Base-by-base conservation (phyloP, 75 land plant species). In the Cunninghamia lanceolata region DNA sequence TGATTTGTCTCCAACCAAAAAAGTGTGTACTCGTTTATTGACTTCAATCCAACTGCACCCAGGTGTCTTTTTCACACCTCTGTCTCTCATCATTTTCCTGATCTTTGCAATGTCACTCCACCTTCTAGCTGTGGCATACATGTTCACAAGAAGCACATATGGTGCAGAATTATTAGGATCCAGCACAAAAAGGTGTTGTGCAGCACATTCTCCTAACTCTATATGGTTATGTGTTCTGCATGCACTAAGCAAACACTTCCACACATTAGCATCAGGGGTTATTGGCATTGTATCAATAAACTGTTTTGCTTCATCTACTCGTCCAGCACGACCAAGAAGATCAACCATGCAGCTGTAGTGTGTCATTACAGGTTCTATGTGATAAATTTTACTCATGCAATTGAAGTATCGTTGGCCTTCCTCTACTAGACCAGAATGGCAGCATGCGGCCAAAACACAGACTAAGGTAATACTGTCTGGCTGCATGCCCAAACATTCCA, bases 381-480 rank as follows among this genome's bases (percentile, higher is more conserved):
- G 21, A 85, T 35, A 45, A 53, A 16, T 13, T 43, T 88, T 25
- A 36, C 11, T 52, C 88, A 86, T 86, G 36, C 35, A 4, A n/a
- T 45, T 32, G 19, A 88, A 50, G n/a, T 38, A 43, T 35, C 56
- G 8, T 21, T 75, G 80, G 68, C 82, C 89, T 34, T 87, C 83
- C 46, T 88, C 89, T n/a, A 77, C 17, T 43, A 88, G 53, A 56
- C 89, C 83, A n/a, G 88, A 82, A 46, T 88, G 81, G 71, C 82
- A 87, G 42, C 88, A 88, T 4, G 89, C 78, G 78, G 83, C 54
- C 25, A 88, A 52, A 50, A 86, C 40, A 53, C 83, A 87, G 4
- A 54, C 39, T 34, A 86, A 54, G 3, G 88, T 88, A 34, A 88
- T 68, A 75, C 77, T 32, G 77, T 88, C 66, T 25, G 89, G 88